Base-by-base conservation (phyloP, 1,284 basidiomycete genomes). In the Austropuccinia psidii region DNA sequence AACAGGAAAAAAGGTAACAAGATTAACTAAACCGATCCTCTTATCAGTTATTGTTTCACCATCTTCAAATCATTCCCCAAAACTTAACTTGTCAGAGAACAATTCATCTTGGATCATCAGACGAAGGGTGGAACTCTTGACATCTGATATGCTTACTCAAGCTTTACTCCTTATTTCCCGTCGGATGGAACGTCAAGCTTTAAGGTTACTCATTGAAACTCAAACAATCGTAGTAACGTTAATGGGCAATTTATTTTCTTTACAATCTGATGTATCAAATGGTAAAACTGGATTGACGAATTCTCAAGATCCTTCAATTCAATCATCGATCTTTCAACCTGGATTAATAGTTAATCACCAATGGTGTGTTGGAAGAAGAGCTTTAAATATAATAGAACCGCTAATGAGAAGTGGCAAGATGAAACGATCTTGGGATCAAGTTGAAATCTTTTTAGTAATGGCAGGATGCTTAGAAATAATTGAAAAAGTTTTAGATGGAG, bases 91-190 rank as follows among this genome's bases (percentile, higher is more conserved):
- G 8, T 83, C 84, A 0, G 81, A 84, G 2, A 82, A 85, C 15
- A 90, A 95, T 79, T 88, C 91, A 0, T 87, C 89, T 47, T n/a
- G n/a, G n/a, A 91, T 97, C 76, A 88, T 94, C 29, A 86, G 92
- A n/a, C 85, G 93, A 47, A 84, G 93, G 35, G 94, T 95, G 90
- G 93, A 97, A 82, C 85, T 96, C 5, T 85, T 96, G 33, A 88
- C 90, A 15, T 89, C 88, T 33, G 93, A 97, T 81, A 96, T 96
- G 91, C 90, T 96, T 79, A 93, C 91, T 1, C 88, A 93, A 24
- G 89, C 90, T 8, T 85, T 97, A 31, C 88, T 96, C 27, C 85
- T 95, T 35, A 91, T 95, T 57, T 90, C 90, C 21, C 84, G 91
- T 77, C 87, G 90, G 79, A 94, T 94, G 80, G 90, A 87, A 81